These are phyloP conservation scores for Sporothrix variecibatus DNA, from an alignment of 2,329 filamentous ascomycete genomes.

Conservation along the genomic window DNA sequence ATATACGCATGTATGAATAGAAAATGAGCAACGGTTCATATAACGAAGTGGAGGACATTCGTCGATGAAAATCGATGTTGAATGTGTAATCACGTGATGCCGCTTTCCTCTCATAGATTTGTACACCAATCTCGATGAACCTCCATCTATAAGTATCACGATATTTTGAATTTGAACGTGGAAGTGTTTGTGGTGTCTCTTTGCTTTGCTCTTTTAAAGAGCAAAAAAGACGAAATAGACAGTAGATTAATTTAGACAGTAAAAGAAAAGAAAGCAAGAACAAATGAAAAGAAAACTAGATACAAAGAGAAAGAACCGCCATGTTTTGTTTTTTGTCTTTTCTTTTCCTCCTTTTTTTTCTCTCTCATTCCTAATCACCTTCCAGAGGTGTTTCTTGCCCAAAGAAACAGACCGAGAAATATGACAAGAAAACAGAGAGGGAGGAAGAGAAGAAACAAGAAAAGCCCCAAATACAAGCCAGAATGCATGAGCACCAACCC, in stretches of 20 bases:
- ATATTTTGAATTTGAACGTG: background rate
- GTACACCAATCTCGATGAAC: too few relatives aligned
- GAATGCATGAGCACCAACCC: slow-evolving; percentile 9
- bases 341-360: background rate
- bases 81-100: background rate
- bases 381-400: background rate
- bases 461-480: background rate
- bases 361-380: background rate
- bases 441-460: too few relatives aligned
- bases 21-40: background rate
- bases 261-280: background rate
- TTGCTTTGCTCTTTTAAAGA: background rate
- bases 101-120: background rate
- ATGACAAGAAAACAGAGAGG: background rate
- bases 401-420: background rate
- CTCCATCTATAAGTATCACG: too few relatives aligned
- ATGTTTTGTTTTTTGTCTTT: background rate
- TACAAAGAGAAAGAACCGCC: slow-evolving; percentile 8
- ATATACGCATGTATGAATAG: slow-evolving; percentile 3
- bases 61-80: too few relatives aligned
- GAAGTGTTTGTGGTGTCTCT: background rate
- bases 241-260: background rate
- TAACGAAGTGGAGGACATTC: background rate
- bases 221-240: background rate
- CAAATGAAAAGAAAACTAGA: background rate